Conservation (phyloP, 306 rosid species). For the Argentina anserina region DNA sequence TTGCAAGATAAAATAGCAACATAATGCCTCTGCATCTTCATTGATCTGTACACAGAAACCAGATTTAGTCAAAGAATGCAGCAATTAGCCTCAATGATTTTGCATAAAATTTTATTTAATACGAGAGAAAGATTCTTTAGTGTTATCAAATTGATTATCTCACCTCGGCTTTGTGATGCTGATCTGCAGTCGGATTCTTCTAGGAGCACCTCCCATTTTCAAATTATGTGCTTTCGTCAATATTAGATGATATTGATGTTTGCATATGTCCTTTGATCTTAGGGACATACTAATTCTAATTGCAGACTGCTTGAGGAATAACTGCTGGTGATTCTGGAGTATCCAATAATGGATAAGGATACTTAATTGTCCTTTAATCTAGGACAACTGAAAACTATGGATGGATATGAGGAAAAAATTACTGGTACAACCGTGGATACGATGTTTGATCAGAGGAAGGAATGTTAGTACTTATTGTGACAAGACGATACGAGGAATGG, state of each 20-base stretch:
- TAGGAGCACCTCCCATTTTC: not conserved
- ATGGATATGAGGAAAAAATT: not conserved
- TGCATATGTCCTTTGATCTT: not conserved
- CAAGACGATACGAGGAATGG: not conserved
- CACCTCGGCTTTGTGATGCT: slow-evolving; percentile 33
- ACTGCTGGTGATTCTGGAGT: not conserved
- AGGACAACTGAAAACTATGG: not conserved
- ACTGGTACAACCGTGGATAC: not conserved
- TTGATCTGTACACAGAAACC: slow-evolving; percentile 35
- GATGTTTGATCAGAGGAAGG: not conserved
- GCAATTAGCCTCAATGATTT: not conserved
- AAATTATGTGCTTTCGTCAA: not conserved
- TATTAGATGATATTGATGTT: not conserved
- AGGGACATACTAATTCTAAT: not conserved
- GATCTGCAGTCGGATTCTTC: slow-evolving; percentile 11
- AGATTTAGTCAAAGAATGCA: slow-evolving; percentile 7
- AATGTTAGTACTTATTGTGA: not conserved
- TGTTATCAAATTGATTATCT: slow-evolving; percentile 25
- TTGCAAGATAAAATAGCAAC: not conserved
- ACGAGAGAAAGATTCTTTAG: slow-evolving; percentile 1
- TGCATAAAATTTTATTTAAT: not conserved
- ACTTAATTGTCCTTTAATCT: not conserved
- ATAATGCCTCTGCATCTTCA: slow-evolving; percentile 14
- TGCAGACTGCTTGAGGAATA: not conserved
- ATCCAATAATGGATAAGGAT: not conserved